phyloP scores from a whole-genome alignment of 495 filamentous ascomycete genomes.

The Bombardia bombarda region DNA sequence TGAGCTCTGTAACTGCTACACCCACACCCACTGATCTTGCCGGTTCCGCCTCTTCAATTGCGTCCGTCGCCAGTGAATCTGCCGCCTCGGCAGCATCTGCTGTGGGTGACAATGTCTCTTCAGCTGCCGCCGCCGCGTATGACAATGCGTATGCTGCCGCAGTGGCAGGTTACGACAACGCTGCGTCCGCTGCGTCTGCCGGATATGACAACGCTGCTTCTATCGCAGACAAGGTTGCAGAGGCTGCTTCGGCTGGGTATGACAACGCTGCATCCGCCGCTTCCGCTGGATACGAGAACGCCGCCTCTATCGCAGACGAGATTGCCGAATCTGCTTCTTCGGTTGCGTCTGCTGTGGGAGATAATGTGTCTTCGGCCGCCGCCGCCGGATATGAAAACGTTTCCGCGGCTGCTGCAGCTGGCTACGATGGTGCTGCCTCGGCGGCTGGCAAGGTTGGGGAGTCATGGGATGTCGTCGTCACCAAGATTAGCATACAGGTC shows the following conservation, averaged over 20 bases:
- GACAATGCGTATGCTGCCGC: slow-evolving; percentile 34
- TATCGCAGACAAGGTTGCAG: slow-evolving; percentile 20
- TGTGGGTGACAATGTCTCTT: slow-evolving; percentile 20
- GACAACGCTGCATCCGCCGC: slow-evolving; percentile 33
- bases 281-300: slow-evolving; percentile 26
- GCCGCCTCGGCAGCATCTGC: slow-evolving; percentile 23
- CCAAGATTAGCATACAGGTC: slow-evolving; percentile 59
- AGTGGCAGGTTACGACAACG: slow-evolving; percentile 23
- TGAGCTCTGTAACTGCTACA: slow-evolving; percentile 42
- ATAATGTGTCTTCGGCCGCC: slow-evolving; percentile 19
- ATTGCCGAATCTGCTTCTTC: slow-evolving; percentile 23
- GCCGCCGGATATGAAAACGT: slow-evolving; percentile 26
- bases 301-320: slow-evolving; percentile 25
- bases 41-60: slow-evolving; percentile 31
- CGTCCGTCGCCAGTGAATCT: slow-evolving; percentile 21
- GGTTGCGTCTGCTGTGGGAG: slow-evolving; percentile 11
- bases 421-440: slow-evolving; percentile 13
- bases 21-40: slow-evolving; percentile 39
- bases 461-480: slow-evolving; percentile 60
- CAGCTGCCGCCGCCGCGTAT: slow-evolving; percentile 30
- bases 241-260: slow-evolving; percentile 22
- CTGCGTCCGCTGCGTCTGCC: slow-evolving; percentile 25
- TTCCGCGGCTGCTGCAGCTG: slow-evolving; percentile 19
- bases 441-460: slow-evolving; percentile 36
- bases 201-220: slow-evolving; percentile 22